Conservation (phyloP, 2,329 filamentous ascomycete species). For the Phaeophleospora eucalypticola region DNA sequence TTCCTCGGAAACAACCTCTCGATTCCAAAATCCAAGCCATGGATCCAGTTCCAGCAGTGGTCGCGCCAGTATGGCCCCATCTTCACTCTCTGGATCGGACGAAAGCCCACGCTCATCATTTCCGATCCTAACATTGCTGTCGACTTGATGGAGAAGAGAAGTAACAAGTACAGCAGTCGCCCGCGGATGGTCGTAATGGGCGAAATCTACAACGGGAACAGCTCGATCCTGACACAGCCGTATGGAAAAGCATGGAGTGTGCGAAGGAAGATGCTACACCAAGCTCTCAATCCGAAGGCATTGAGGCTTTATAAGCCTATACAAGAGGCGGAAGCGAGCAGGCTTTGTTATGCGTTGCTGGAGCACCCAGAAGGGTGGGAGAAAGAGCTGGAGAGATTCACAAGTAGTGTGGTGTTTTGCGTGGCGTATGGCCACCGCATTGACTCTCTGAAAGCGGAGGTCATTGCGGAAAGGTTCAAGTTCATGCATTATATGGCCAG, state of each 20-base stretch:
- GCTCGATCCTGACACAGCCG: constrained; percentile 47
- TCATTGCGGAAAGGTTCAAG: constrained; percentile 46
- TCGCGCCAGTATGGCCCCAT: constrained; percentile 44
- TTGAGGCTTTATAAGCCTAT: constrained; percentile 45
- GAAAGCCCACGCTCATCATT: constrained; percentile 43
- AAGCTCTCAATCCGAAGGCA: constrained; percentile 44
- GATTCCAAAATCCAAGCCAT: constrained; percentile 33
- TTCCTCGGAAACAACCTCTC: constrained; percentile 26
- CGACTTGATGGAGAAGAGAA: constrained; percentile 39
- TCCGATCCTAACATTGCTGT: constrained; percentile 36
- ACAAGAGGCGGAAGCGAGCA: constrained; percentile 48
- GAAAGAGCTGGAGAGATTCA: constrained; percentile 46
- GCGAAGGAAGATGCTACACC: constrained; percentile 41
- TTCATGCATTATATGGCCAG: constrained; percentile 49
- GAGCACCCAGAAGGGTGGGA: constrained; percentile 41
- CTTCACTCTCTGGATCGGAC: constrained; percentile 47
- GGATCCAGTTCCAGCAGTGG: constrained; percentile 44
- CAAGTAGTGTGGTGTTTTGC: constrained; percentile 48
- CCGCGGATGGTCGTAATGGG: constrained; percentile 46
- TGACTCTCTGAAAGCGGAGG: constrained; percentile 44
- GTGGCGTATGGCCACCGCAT: constrained; percentile 51
- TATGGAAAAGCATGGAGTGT: constrained; percentile 47
- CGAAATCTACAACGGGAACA: constrained; percentile 43
- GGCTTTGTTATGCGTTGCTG: constrained; percentile 44
- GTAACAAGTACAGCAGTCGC: constrained; percentile 35